Base-by-base conservation (phyloP, 495 filamentous ascomycete species). In the Podospora sp. region DNA sequence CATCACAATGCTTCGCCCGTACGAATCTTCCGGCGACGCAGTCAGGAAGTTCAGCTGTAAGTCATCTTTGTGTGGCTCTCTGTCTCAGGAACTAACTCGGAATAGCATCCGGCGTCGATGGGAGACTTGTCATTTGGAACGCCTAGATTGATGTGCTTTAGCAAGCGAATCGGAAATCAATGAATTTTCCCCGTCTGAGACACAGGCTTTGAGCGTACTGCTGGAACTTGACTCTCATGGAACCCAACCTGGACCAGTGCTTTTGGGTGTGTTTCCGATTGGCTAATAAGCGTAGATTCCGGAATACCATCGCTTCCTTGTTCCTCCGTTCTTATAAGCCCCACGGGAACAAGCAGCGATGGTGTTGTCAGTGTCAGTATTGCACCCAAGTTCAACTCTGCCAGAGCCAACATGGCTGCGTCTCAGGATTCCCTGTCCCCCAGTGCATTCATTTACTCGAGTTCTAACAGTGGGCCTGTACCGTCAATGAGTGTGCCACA, bases 41-140 rank as follows among this genome's bases (percentile, higher is more conserved):
- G 88, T 97, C 27, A 83, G 75, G 46, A 94, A 92, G 74, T 93
- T 99, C 71, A 96, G 91, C 81, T 92, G 93, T 97, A 85, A 90
- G 92, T 86, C 65, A 12, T 60, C 56, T 46, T 36, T 36, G 46
- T 61, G 36, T 55, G 57, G 68, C 49, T 40, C 61, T 58, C 49
- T 40, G 24, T 69, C 67, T 55, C 57, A 51, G 46, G 12, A 63
- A 72, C 83, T 87, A 82, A 87, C 69, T 36, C 36, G n/a, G 58
- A 63, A 62, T 74, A 94, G 91, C 92, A 60, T 97, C 91, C 76
- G 93, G 93, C 65, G 93, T 98, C 57, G 95, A 99, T 79, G 95
- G 95, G 62, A 89, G 96, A 79, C 84, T 98, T 65, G 96, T 98
- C 52, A 87, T 99, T 68, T 98, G 85, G 85, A 74, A 77, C 61